A percentile compares a stretch with the other conserved stretches of the same genome.
Evolutionary conservation across 768 basidiomycete genomes (phyloP).

Genomic region (Naganishia randhawae): DNA sequence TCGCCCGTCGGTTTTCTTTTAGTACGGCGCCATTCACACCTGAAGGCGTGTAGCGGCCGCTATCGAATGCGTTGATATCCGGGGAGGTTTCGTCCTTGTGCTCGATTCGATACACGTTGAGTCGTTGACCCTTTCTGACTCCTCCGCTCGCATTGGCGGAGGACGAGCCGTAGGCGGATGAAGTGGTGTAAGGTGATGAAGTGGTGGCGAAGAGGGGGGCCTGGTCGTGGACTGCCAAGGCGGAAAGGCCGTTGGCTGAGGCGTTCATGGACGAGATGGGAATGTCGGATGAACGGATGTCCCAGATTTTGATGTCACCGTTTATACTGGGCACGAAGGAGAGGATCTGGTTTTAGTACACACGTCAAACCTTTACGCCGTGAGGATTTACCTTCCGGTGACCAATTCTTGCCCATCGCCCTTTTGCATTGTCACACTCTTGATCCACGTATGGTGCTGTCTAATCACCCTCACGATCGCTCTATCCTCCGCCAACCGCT

Average conservation of each 20-base stretch:
- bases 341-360: background rate
- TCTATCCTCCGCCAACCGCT: slow-evolving; percentile 75
- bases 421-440: slow-evolving; percentile 81
- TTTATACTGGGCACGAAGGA: slow-evolving; percentile 61
- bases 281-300: slow-evolving; percentile 64
- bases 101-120: slow-evolving; percentile 22
- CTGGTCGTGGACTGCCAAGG: slow-evolving; percentile 80
- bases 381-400: slow-evolving; percentile 68
- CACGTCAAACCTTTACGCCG: background rate
- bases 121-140: slow-evolving; percentile 13
- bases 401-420: slow-evolving; percentile 66
- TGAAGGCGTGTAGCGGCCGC: slow-evolving; percentile 6
- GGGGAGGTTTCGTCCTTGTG: slow-evolving; percentile 14
- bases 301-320: slow-evolving; percentile 88
- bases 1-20: slow-evolving; percentile 5
- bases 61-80: slow-evolving; percentile 8
- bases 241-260: slow-evolving; percentile 68
- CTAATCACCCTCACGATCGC: slow-evolving; percentile 75
- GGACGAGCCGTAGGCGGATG: slow-evolving; percentile 21
- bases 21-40: slow-evolving; percentile 4
- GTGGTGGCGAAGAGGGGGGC: slow-evolving; percentile 72
- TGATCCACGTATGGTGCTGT: slow-evolving; percentile 79
- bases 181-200: slow-evolving; percentile 24
- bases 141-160: background rate
- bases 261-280: slow-evolving; percentile 64